Evolutionary conservation across 169 alveolate genomes (phyloP), one percentile per base, ranked within the genome.

Genomic region (Eimeria acervulina): DNA sequence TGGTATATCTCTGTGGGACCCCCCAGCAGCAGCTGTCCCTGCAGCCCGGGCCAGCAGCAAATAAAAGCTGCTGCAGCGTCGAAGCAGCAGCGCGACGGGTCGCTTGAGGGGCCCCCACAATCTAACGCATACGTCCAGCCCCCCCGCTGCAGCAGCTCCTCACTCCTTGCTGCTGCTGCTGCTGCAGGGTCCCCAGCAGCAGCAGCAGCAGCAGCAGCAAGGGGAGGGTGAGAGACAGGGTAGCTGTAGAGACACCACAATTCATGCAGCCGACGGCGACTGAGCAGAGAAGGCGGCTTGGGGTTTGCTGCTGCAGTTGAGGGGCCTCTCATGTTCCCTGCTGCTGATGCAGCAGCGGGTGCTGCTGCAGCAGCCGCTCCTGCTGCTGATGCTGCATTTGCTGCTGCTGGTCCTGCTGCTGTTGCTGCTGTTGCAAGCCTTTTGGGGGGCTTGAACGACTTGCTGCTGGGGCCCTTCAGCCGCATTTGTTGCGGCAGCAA

Each of bases 81-180:
- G 80, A 68, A 68, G 80, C 80, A 68, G 80, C 80, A 68, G 80
- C 80, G 80, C 33, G 80, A 68, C 15, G 80, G 80, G 80, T 68
- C 80, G 40, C 26, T n/a, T 8, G 33, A n/a, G 26, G 26, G 80
- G 33, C 26, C 33, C 33, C 80, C 80, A 21, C 26, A 12, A 13
- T 23, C 40, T 33, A 68, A 12, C 33, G 80, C 80, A 13, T 23
- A 8, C 19, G 66, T 52, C 66, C 66, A 52, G 66, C 66, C 66
- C 19, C 66, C 66, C 26, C 66, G 66, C 26, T 52, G 66, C 80
- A 68, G 33, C 80, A 68, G 38, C 80, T n/a, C 26, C 38, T 33
- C 12, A 8, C 33, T 17, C 80, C 38, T 15, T 23, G 80, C 80
- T n/a, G n/a, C n/a, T n/a, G n/a, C n/a, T n/a, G n/a, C n/a, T n/a